phyloP scores from a whole-genome alignment of 176 grass and related monocot genomes.

The Phoenix roebelenii region DNA sequence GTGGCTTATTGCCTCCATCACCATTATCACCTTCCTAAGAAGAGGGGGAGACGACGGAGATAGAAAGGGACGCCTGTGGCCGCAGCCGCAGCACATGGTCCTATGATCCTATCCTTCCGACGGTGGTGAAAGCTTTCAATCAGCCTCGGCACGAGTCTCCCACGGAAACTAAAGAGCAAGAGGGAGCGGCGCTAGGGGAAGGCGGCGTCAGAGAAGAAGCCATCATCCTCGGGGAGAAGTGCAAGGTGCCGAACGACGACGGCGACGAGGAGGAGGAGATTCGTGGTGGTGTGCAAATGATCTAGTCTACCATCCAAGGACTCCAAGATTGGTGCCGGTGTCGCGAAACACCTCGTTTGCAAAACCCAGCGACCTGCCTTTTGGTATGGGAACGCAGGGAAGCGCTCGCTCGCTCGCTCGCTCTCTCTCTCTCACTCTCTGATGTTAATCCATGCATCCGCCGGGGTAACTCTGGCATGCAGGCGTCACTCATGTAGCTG shows the following conservation, averaged over 20 bases:
- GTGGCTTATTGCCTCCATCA: conserved; percentile 41
- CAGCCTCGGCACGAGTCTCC: conserved; percentile 43
- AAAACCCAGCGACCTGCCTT: too few relatives aligned
- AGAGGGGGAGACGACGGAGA: conserved; percentile 3
- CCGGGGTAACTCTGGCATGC: too few relatives aligned
- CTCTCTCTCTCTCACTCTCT: too few relatives aligned
- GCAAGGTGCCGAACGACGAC: conserved; percentile 37
- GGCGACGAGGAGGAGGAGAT: conserved; percentile 36
- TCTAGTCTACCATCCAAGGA: too few relatives aligned
- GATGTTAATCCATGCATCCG: too few relatives aligned
- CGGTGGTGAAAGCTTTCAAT: conserved; percentile 38
- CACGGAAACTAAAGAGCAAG: conserved; percentile 59
- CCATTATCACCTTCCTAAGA: conserved; percentile 37
- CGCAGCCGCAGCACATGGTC: conserved; percentile 51
- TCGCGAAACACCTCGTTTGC: too few relatives aligned
- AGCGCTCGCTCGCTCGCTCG: too few relatives aligned
- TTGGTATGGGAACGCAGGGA: too few relatives aligned
- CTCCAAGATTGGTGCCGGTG: too few relatives aligned
- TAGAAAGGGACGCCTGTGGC: conserved; percentile 41
- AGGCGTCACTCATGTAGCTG: too few relatives aligned
- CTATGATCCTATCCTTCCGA: conserved; percentile 54
- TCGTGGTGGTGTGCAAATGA: background rate
- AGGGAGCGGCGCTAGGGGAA: conserved; percentile 46
- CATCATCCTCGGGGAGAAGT: conserved; percentile 87
- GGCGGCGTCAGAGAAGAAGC: conserved; percentile 61